These are phyloP conservation scores for Kurtzmaniella cleridarum DNA, from an alignment of 805 yeast genomes.

Conservation along the genomic window DNA sequence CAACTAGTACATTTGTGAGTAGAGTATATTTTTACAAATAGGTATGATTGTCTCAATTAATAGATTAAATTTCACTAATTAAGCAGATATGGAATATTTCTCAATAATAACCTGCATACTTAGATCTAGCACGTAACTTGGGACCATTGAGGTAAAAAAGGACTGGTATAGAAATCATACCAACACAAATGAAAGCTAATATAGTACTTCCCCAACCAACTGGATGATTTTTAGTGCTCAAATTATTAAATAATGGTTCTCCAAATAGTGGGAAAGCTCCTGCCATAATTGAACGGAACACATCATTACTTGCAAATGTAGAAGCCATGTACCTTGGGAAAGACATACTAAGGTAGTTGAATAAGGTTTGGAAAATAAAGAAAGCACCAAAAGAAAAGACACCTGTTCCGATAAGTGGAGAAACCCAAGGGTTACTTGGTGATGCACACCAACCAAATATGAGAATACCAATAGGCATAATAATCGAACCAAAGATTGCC, in stretches of 20 bases:
- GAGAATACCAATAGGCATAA: slow-evolving; percentile 37
- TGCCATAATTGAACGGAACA: slow-evolving; percentile 44
- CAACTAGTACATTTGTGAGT: too few species aligned
- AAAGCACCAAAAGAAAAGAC: slow-evolving; percentile 37
- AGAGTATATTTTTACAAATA: too few species aligned
- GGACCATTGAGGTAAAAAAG: slow-evolving; percentile 39
- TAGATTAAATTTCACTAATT: too few species aligned
- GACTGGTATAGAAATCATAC: slow-evolving; percentile 44
- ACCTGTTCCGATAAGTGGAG: slow-evolving; percentile 38
- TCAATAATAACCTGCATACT: slow-evolving; percentile 20
- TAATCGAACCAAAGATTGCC: slow-evolving; percentile 29
- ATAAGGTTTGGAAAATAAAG: slow-evolving; percentile 43
- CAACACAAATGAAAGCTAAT: slow-evolving; percentile 40
- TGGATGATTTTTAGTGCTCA: slow-evolving; percentile 45
- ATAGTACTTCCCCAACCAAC: slow-evolving; percentile 53
- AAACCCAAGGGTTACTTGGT: slow-evolving; percentile 41
- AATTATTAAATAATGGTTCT: slow-evolving; percentile 47
- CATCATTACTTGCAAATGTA: slow-evolving; percentile 50
- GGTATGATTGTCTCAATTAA: too few species aligned
- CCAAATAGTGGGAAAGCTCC: slow-evolving; percentile 63
- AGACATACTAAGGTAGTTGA: slow-evolving; percentile 43
- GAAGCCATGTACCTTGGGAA: slow-evolving; percentile 49
- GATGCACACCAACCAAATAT: slow-evolving; percentile 46
- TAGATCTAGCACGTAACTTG: slow-evolving; percentile 35
- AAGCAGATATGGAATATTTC: too few species aligned